Evolutionary conservation across 768 basidiomycete genomes (phyloP), one percentile per base, ranked within the genome.

Genomic region (Podaxis rugospora): DNA sequence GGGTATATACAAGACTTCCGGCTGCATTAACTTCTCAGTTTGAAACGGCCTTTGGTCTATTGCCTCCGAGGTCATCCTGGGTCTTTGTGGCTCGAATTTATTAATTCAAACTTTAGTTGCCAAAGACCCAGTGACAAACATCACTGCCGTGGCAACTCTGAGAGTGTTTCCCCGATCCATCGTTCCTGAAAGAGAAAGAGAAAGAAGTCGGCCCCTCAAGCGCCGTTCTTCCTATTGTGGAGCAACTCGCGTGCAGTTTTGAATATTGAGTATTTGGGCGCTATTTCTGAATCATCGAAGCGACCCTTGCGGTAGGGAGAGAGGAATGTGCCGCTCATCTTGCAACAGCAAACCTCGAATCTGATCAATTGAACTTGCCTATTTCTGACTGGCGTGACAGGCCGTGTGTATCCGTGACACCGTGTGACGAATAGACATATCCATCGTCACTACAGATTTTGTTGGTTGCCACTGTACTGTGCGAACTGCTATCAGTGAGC

Each of bases 401-500:
- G 0, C 23, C 25, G 47, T 49, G 47, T 23, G 47, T 49, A 23
- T 18, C 23, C 25, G 55, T 56, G 55, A 47, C 44, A 28, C 28
- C n/a, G 16, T 49, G 56, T 49, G 56, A 57, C 56, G 27, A 28
- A 7, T n/a, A n/a, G 4, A 57, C 23, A 37, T 39, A 13, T 46
- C 37, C 28, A 18, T 55, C 35, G 37, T 25, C 9, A 23, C 59
- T 40, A 23, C 25, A 39, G 52, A 13, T 46, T 53, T 47, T 61
- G 59, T 61, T 61, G 37, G 59, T 61, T 61, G 59, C 59, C 27
- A 53, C 51, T 53, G 16, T 49, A 28, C 51, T 36, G 59, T 46
- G 52, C 52, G 28, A 59, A 49, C 28, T 36, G 59, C 52, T 16
- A 35, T 25, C 52, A 49, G 42, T 25, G 36, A 53, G 16, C 44